phyloP scores from a whole-genome alignment of 2,329 filamentous ascomycete species.

The Diaporthe ilicicola region DNA sequence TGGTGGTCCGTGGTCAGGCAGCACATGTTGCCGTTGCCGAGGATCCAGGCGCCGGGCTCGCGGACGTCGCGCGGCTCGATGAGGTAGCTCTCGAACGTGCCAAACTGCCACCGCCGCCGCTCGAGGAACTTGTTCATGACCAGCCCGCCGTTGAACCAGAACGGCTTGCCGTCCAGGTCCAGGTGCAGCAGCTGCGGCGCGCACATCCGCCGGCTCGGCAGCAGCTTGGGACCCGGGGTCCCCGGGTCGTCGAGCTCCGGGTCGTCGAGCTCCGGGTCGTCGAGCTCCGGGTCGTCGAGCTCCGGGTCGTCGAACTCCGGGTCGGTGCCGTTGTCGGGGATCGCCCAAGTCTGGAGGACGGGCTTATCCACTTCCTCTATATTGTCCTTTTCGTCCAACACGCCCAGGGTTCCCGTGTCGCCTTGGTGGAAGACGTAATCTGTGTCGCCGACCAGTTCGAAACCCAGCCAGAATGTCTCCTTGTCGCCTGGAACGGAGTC shows the following conservation, averaged over 20 bases:
- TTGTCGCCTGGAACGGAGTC: conserved; percentile 49
- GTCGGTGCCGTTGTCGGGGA: conserved; percentile 12
- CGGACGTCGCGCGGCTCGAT: conserved; percentile 41
- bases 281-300: neutral
- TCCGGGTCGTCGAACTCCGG: conserved; percentile 2
- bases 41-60: conserved; percentile 42
- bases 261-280: neutral
- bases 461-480: conserved; percentile 60
- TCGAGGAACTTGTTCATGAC: conserved; percentile 52
- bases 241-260: no score
- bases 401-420: conserved; percentile 46
- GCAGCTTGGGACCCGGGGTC: conserved; percentile 28
- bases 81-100: conserved; percentile 46
- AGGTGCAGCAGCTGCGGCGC: conserved; percentile 55
- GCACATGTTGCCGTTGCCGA: conserved; percentile 46
- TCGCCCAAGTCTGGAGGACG: conserved; percentile 7
- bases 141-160: conserved; percentile 58
- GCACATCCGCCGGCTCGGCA: conserved; percentile 47
- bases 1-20: conserved; percentile 43
- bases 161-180: conserved; percentile 47
- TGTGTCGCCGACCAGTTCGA: conserved; percentile 52
- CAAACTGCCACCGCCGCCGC: conserved; percentile 44
- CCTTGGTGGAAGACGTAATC: conserved; percentile 54
- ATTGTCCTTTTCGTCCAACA: conserved; percentile 35
- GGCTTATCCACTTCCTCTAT: conserved; percentile 27